These are phyloP conservation scores for Lecanicillium sp. DNA, from an alignment of 2,329 filamentous ascomycete species.

Conservation along the genomic window DNA sequence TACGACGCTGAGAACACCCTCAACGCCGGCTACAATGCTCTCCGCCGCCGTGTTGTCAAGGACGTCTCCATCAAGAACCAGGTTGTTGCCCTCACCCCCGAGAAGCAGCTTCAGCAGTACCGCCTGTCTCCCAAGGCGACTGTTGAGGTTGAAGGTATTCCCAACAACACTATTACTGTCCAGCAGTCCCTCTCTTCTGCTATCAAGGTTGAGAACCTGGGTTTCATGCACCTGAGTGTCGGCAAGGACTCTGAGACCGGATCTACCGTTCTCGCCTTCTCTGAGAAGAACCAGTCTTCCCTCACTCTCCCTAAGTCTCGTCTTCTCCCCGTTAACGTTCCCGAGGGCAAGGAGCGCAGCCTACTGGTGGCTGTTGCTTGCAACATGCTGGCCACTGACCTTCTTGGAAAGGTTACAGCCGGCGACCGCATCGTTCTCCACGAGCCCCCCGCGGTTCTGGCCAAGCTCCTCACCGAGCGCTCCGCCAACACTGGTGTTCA, in stretches of 20 bases:
- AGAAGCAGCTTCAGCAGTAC: slow-evolving; percentile 14
- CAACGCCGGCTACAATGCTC: slow-evolving; percentile 14
- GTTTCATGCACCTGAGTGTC: slow-evolving; percentile 11
- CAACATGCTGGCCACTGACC: slow-evolving; percentile 10
- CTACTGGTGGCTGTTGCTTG: slow-evolving; percentile 12
- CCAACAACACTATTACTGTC: slow-evolving; percentile 8
- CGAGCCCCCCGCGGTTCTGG: slow-evolving; percentile 9
- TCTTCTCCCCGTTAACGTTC: slow-evolving; percentile 8
- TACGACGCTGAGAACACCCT: slow-evolving; percentile 7
- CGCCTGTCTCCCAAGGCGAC: slow-evolving; percentile 11
- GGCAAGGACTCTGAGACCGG: slow-evolving; percentile 10
- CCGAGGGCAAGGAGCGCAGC: slow-evolving; percentile 8
- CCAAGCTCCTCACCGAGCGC: slow-evolving; percentile 9
- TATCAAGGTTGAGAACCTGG: slow-evolving; percentile 12
- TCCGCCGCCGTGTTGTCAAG: slow-evolving; percentile 12
- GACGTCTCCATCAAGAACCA: slow-evolving; percentile 10
- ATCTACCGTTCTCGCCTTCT: slow-evolving; percentile 6
- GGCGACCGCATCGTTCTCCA: slow-evolving; percentile 13
- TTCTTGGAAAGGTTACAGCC: slow-evolving; percentile 6
- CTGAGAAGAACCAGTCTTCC: slow-evolving; percentile 11
- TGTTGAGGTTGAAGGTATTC: slow-evolving; percentile 9
- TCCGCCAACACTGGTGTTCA: slow-evolving; percentile 7
- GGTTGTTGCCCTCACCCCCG: slow-evolving; percentile 10
- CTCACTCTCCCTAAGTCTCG: slow-evolving; percentile 10
- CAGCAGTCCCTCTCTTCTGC: slow-evolving; percentile 9